Base-by-base conservation (phyloP, 2,329 filamentous ascomycete genomes). In the Trichophyton mentagrophytes region DNA sequence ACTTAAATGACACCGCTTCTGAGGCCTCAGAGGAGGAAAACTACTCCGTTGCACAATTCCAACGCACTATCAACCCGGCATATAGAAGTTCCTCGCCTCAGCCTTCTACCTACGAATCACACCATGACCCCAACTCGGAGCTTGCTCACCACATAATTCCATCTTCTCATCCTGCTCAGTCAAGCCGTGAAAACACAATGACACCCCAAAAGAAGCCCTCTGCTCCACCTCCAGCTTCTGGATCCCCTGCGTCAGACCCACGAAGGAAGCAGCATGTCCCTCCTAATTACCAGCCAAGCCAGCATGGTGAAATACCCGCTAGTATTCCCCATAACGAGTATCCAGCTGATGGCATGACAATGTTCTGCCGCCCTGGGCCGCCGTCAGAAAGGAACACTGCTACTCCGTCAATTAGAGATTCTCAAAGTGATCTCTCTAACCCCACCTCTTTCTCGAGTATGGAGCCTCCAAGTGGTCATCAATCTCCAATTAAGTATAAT, bases 31-130 rank as follows among this genome's bases (percentile, higher is more conserved):
- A 95, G 22, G 91, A 95, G n/a, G 91, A 91, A 3, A 85, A 82
- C 67, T 99, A 96, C 71, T 95, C 90, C 0, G 90, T 99, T 11
- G 95, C 95, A 3, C 92, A 99, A 70, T 99, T 97, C 69, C 90
- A 91, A 63, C 83, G 93, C 62, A 91, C 88, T 60, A 96, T 96
- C 75, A 99, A 99, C 69, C 92, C 95, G 17, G 89, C 90, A 0
- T 97, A 95, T 78, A 84, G 95, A 64, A 90, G 87, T n/a, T 95
- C 93, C 0, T 99, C 93, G 6, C 93, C 95, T 1, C 91, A 96
- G 69, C 92, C 92, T 9, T 96, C 93, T 2, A 90, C 86, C 0
- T 95, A 88, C 66, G 90, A 95, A 69, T 95, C 91, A 40, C 91
- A 96, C 66, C 88, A 96, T 71, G 90, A 96, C 68, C 89, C 89